Base-by-base conservation (phyloP, 768 basidiomycete genomes). In the Lactarius deliciosus region DNA sequence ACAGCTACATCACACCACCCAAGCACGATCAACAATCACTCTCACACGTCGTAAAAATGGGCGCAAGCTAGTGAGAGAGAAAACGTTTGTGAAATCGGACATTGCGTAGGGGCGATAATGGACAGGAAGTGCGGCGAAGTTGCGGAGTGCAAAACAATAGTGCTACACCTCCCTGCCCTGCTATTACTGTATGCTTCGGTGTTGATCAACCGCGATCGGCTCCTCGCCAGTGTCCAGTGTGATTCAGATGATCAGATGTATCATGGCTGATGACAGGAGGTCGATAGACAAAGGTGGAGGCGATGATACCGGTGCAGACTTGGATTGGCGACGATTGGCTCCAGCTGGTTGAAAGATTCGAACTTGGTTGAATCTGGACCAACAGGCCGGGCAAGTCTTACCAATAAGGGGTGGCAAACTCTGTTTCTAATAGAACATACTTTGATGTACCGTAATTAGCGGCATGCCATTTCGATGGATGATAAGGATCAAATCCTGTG, bases 401-500 rank as follows among this genome's bases (percentile, higher is more conserved):
- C 65, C 34, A 28, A 36, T 36, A 66, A 65, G 41, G 64, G 64
- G 28, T 50, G 25, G 0, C 10, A 22, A 65, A 64, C 64, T 32
- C 41, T 22, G 61, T 62, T 66, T 61, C 50, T 53, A 53, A 25
- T 66, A 62, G 65, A 66, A 66, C 40, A 22, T 32, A 57, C 8
- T 40, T 40, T 57, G 62, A 57, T 63, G 22, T 1, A 38, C 43
- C 45, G 16, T 2, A 50, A 30, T 57, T 62, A 34, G 65, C 65
- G 60, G 36, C 65, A 50, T 45, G 13, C 22, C 22, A 7, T 53
- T 53, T 53, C 25, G 25, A 25, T 25, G 11, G 36, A 53, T 64
- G 56, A 66, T 66, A 62, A 66, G 60, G 65, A 66, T 66, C 65
- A 62, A 22, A 25, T 32, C 60, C 22, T 53, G 50, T 13, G 50